Conservation (phyloP, 495 filamentous ascomycete species). For the Lophiotrema nucula region DNA sequence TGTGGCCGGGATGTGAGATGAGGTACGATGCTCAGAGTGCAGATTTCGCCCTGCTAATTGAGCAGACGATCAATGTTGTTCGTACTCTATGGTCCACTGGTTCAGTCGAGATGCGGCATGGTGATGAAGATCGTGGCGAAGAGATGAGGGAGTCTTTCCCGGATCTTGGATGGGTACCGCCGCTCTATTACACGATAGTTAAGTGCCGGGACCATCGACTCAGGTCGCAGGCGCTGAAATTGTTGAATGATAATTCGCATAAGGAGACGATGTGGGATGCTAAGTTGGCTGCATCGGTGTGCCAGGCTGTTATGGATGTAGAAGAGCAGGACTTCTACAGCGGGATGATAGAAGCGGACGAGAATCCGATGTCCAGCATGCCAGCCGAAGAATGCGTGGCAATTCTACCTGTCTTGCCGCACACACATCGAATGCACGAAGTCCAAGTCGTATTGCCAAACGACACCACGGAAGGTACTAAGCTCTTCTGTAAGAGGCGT, state of each 20-base stretch:
- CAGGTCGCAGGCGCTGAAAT: conserved; percentile 45
- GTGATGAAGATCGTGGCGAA: background rate
- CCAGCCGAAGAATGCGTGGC: background rate
- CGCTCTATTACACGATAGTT: conserved; percentile 53
- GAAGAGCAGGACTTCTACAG: conserved; percentile 28
- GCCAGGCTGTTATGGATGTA: conserved; percentile 41
- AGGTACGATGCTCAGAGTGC: background rate
- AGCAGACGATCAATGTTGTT: background rate
- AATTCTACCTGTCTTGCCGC: background rate
- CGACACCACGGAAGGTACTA: background rate
- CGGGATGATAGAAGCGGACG: background rate
- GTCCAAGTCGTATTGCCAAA: conserved; percentile 6
- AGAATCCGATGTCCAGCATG: background rate
- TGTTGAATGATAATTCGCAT: conserved; percentile 45
- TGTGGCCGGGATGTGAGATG: conserved; percentile 42
- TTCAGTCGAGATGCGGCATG: too few relatives aligned
- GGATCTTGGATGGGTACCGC: conserved; percentile 42
- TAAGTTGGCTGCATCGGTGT: conserved; percentile 31
- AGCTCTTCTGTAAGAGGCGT: background rate
- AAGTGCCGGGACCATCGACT: conserved; percentile 55
- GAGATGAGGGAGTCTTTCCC: background rate
- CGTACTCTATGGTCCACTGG: background rate
- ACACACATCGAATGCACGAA: conserved; percentile 13
- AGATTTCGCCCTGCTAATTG: conserved; percentile 1
- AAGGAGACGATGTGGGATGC: conserved; percentile 55